phyloP scores from a whole-genome alignment of 768 basidiomycete genomes.

The Mrakia blollopis region DNA sequence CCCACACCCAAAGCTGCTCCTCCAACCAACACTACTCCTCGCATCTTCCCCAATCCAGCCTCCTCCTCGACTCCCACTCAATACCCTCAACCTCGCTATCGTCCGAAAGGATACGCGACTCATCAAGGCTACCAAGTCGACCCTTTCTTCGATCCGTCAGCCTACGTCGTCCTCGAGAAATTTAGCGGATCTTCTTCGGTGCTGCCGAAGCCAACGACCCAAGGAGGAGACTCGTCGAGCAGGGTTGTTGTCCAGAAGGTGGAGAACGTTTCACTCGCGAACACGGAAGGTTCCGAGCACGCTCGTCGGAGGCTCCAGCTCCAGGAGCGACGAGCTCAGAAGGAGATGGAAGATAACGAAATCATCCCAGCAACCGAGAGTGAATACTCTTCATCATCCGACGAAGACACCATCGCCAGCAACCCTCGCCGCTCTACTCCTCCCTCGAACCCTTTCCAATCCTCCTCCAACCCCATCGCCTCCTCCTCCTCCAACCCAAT shows the following conservation, averaged over 20 bases:
- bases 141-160: constrained; percentile 15
- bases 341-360: background rate
- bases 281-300: background rate
- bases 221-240: background rate
- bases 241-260: background rate
- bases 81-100: constrained; percentile 15
- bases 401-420: background rate
- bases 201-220: background rate
- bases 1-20: background rate
- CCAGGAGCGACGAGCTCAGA: background rate
- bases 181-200: background rate
- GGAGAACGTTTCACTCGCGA: too few species aligned
- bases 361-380: constrained; percentile 3
- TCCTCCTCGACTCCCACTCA: background rate
- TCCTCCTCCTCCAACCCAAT: background rate
- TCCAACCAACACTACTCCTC: background rate
- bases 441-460: background rate
- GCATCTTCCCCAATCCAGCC: background rate
- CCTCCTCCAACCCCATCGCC: too few species aligned
- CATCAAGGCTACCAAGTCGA: constrained; percentile 16
- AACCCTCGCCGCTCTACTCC: too few species aligned
- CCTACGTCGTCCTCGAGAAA: constrained; percentile 3
- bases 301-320: background rate
- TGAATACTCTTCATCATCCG: background rate
- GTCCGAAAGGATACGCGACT: background rate